phyloP scores from a whole-genome alignment of 176 grass and related monocot species.

The Aegilops umbellulata region DNA sequence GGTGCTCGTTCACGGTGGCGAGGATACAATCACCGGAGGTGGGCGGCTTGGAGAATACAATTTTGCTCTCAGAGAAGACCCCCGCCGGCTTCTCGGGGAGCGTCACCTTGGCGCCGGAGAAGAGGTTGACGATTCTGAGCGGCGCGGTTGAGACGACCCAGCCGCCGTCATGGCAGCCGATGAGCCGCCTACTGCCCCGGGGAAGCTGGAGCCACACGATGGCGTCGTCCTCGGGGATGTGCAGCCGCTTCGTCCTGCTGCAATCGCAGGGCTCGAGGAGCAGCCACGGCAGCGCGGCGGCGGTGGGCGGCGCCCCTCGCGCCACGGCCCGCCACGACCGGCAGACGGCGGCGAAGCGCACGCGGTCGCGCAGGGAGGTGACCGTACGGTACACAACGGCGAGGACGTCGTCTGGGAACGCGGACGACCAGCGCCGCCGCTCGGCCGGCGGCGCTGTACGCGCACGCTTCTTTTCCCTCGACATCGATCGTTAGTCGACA shows the following conservation, averaged over 20 bases:
- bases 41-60: background rate
- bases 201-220: background rate
- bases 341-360: background rate
- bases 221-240: background rate
- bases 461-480: too few species aligned
- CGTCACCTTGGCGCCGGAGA: background rate
- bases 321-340: background rate
- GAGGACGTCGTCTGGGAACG: background rate
- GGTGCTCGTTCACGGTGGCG: background rate
- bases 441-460: background rate
- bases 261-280: background rate
- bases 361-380: background rate
- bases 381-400: background rate
- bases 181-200: too few species aligned
- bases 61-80: background rate
- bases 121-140: background rate
- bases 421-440: background rate
- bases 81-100: background rate
- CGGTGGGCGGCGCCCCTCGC: background rate
- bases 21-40: background rate
- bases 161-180: conserved; percentile 1
- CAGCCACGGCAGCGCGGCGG: background rate
- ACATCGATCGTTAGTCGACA: too few species aligned
- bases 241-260: background rate
- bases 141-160: background rate